phyloP scores from a whole-genome alignment of 305 asterid genomes.

The Fraxinus xanthoxyloides region DNA sequence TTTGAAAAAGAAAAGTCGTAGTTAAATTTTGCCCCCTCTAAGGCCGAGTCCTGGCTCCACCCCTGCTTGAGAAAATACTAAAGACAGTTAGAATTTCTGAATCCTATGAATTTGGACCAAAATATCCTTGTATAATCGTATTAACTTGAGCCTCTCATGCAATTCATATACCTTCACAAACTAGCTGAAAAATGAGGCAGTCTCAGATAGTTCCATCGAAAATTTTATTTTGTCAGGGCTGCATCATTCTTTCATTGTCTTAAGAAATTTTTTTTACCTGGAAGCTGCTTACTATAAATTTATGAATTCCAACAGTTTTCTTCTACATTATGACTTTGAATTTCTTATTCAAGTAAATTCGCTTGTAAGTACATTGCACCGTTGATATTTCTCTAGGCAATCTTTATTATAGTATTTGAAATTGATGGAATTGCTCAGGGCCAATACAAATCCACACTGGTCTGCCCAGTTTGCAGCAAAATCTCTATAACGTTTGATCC shows the following conservation, averaged over 20 bases:
- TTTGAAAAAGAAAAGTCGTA: not conserved
- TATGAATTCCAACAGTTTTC: not conserved
- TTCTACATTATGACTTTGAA: not conserved
- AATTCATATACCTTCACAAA: not conserved
- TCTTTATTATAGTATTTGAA: constrained; percentile 14
- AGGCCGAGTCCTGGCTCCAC: not conserved
- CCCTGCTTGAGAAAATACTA: not conserved
- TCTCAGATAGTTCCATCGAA: not conserved
- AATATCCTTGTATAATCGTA: not conserved
- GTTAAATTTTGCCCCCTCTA: not conserved
- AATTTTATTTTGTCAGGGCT: not conserved
- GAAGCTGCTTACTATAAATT: not conserved
- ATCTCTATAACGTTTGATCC: constrained; percentile 93
- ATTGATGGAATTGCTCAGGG: constrained; percentile 54
- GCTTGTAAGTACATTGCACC: not conserved
- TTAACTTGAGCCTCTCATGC: not conserved
- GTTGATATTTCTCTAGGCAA: constrained; percentile 8
- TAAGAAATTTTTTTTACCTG: not conserved
- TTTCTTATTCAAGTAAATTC: not conserved
- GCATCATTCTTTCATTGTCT: not conserved
- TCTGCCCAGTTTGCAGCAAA: constrained; percentile 80
- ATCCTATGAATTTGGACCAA: not conserved
- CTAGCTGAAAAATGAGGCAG: not conserved
- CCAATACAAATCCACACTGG: constrained; percentile 90
- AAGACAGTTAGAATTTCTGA: not conserved